Conservation (phyloP, 225 moss, liverwort and hornwort species). For the Physcomitrellopsis africana region DNA sequence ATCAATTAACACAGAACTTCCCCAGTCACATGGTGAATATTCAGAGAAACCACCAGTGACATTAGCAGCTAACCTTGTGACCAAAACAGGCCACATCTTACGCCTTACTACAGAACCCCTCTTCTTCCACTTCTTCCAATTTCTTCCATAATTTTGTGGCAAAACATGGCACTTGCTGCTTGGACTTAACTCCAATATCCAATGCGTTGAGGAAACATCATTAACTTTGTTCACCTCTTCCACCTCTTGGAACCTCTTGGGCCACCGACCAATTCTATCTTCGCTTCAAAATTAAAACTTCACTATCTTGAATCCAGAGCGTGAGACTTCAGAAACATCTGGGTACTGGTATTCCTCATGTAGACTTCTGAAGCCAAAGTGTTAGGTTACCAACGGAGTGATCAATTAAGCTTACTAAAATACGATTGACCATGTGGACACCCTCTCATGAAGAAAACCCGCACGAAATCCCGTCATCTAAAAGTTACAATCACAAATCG, state of each 20-base stretch:
- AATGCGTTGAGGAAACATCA: slow-evolving; percentile 54
- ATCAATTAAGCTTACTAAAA: slow-evolving; percentile 32
- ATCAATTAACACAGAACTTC: background rate
- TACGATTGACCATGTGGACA: slow-evolving; percentile 20
- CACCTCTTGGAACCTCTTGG: slow-evolving; percentile 76
- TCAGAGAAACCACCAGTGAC: slow-evolving; percentile 57
- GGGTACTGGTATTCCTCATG: slow-evolving; percentile 61
- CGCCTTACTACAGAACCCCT: slow-evolving; percentile 62
- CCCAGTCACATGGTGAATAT: slow-evolving; percentile 15
- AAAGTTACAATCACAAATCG: background rate
- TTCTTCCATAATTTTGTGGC: slow-evolving; percentile 49
- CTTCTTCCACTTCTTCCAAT: slow-evolving; percentile 56
- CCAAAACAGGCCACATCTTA: slow-evolving; percentile 69
- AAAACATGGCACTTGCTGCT: slow-evolving; percentile 64
- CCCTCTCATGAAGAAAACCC: slow-evolving; percentile 9
- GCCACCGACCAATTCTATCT: slow-evolving; percentile 66
- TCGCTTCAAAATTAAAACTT: slow-evolving; percentile 65
- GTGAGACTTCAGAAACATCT: slow-evolving; percentile 71
- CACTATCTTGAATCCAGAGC: slow-evolving; percentile 78
- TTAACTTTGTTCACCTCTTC: slow-evolving; percentile 67
- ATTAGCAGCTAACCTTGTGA: slow-evolving; percentile 81
- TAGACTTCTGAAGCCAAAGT: slow-evolving; percentile 72
- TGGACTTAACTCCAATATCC: slow-evolving; percentile 66
- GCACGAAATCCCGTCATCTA: slow-evolving; percentile 4
- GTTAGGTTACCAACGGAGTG: slow-evolving; percentile 64